Evolutionary conservation across 768 basidiomycete species (phyloP).

Genomic region (Lentinula lateritia): DNA sequence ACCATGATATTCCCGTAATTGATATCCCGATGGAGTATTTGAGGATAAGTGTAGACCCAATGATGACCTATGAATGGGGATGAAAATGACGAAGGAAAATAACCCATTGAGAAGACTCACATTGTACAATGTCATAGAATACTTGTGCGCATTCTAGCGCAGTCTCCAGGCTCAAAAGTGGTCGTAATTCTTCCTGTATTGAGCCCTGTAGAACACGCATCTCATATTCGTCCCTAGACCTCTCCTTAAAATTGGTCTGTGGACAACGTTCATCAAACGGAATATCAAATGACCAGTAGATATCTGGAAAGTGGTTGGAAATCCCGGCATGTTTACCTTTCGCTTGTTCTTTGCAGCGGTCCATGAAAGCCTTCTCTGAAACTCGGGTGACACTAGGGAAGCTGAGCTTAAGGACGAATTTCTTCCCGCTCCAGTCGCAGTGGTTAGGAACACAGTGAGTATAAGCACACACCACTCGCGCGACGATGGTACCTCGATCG

Average conservation of each 20-base stretch:
- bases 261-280: background rate
- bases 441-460: no score
- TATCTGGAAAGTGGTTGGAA: background rate
- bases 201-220: background rate
- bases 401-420: background rate
- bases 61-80: no score
- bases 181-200: background rate
- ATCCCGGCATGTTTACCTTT: background rate
- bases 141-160: background rate
- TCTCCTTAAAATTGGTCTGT: background rate
- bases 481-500: no score
- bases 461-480: no score
- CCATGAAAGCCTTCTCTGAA: background rate
- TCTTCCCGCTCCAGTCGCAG: no score
- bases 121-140: background rate
- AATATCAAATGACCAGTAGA: background rate
- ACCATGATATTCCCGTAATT: conserved; percentile 1
- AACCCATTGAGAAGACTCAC: no score
- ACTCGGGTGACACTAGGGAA: background rate
- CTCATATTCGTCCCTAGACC: background rate
- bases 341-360: background rate
- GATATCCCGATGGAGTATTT: conserved; percentile 1
- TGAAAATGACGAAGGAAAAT: no score
- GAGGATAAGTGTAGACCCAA: background rate
- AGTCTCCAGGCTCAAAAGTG: background rate